Conservation (phyloP, 1,284 basidiomycete species). For the Microbotryum silenes-acaulis region DNA sequence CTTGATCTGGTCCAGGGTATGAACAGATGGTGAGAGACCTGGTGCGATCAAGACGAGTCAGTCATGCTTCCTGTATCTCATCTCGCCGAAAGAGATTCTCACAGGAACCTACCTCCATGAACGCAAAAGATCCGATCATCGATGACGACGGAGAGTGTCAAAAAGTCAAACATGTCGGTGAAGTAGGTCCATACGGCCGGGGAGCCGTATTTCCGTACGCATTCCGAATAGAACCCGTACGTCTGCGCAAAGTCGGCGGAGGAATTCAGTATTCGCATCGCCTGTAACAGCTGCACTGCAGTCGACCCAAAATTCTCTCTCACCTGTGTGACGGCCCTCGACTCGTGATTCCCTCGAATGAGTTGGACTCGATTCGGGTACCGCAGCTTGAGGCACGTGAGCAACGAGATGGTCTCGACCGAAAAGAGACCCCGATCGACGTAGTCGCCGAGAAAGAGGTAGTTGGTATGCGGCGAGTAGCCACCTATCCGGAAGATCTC, state of each 20-base stretch:
- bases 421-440: constrained; percentile 96
- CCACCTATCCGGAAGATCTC: constrained; percentile 99
- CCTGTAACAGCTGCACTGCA: constrained; percentile 5
- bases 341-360: constrained; percentile 97
- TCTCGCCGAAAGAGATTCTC: neutral
- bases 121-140: constrained; percentile 99
- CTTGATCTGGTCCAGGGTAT: constrained; percentile 99
- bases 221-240: constrained; percentile 99
- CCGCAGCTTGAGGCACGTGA: constrained; percentile 92
- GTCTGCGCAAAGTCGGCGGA: constrained; percentile 51
- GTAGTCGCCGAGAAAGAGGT: constrained; percentile 95
- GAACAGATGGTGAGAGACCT: constrained; percentile 94
- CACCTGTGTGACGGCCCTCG: constrained; percentile 93
- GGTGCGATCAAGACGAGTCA: neutral
- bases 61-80: neutral
- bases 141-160: constrained; percentile 94
- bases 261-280: too few species aligned
- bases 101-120: constrained; percentile 61
- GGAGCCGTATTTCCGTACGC: constrained; percentile 91
- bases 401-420: constrained; percentile 93
- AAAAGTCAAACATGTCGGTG: constrained; percentile 99
- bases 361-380: constrained; percentile 96
- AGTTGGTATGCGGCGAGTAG: constrained; percentile 92
- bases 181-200: constrained; percentile 98
- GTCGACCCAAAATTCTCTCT: constrained; percentile 31